A percentile compares a stretch with the other conserved stretches of the same genome.
These are phyloP conservation scores for Cyberlindnera xylosilytica DNA, from an alignment of 805 yeast species.

Conservation along the genomic window DNA sequence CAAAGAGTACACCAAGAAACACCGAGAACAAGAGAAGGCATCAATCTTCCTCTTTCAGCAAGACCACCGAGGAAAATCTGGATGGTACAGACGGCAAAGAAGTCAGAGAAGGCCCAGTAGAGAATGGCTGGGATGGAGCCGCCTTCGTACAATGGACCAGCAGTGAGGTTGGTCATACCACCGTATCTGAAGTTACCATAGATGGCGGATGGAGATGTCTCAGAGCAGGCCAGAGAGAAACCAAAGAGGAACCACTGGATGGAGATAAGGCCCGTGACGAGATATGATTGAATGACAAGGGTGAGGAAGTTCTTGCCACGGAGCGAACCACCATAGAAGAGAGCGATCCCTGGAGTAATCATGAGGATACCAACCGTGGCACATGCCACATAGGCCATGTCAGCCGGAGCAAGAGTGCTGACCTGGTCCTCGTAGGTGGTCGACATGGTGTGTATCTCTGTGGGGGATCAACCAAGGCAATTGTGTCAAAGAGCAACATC, in stretches of 20 bases:
- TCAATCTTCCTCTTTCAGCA: constrained; percentile 87
- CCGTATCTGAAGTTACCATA: constrained; percentile 80
- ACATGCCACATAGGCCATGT: constrained; percentile 45
- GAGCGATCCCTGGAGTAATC: constrained; percentile 93
- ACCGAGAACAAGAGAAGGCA: constrained; percentile 75
- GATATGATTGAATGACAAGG: constrained; percentile 72
- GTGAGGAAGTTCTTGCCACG: constrained; percentile 79
- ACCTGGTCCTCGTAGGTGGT: constrained; percentile 7
- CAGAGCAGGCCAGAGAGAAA: constrained; percentile 80
- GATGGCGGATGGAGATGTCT: constrained; percentile 62
- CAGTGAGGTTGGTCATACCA: constrained; percentile 66
- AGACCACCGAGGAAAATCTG: constrained; percentile 89
- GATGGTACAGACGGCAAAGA: constrained; percentile 84
- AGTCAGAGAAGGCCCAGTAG: constrained; percentile 78
- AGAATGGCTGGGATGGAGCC: constrained; percentile 47
- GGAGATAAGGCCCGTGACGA: constrained; percentile 66
- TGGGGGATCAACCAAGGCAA: no score
- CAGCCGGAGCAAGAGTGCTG: constrained; percentile 36
- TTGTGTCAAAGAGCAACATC: no score
- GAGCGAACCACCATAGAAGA: constrained; percentile 65
- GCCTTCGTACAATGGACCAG: constrained; percentile 73
- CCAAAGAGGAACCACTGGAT: constrained; percentile 98
- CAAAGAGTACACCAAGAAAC: constrained; percentile 88
- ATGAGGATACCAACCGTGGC: constrained; percentile 46
- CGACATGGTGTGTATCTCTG: neutral